Percentiles rank a stretch among this genome's conserved stretches.
These are phyloP conservation scores for Lasiosphaeria miniovina DNA, from an alignment of 495 filamentous ascomycete species.

Conservation along the genomic window DNA sequence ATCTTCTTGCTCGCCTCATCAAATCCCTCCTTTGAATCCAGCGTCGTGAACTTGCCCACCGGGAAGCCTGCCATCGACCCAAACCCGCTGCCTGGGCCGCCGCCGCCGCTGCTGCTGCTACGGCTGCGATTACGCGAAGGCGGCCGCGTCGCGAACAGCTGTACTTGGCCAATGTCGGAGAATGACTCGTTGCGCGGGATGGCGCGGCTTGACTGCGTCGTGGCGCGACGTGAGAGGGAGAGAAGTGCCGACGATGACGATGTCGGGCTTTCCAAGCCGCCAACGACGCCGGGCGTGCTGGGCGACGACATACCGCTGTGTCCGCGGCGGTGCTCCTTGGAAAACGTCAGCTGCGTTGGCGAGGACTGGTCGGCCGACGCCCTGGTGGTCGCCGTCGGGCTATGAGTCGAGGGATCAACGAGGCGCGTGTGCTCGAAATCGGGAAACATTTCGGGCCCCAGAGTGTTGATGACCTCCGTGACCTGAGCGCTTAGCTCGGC, in stretches of 20 bases:
- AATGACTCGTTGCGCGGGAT: slow-evolving; percentile 92
- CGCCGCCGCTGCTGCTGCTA: slow-evolving; percentile 64
- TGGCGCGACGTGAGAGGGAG: slow-evolving; percentile 31
- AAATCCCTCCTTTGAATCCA: slow-evolving; percentile 68
- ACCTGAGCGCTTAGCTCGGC: slow-evolving; percentile 75
- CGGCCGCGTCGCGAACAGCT: slow-evolving; percentile 84
- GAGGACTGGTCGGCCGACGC: not conserved
- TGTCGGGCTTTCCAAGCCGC: slow-evolving; percentile 24
- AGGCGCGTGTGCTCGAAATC: slow-evolving; percentile 88
- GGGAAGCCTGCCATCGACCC: slow-evolving; percentile 54
- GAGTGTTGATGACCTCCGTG: slow-evolving; percentile 86
- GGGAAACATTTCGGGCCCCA: slow-evolving; percentile 94
- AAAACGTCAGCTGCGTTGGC: slow-evolving; percentile 5
- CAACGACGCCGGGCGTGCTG: slow-evolving; percentile 7
- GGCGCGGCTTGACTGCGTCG: slow-evolving; percentile 43
- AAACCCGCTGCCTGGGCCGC: slow-evolving; percentile 46
- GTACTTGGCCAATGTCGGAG: slow-evolving; percentile 77
- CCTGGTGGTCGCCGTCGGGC: slow-evolving; percentile 14
- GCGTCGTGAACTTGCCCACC: slow-evolving; percentile 67
- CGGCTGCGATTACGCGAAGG: slow-evolving; percentile 66
- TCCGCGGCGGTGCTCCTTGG: slow-evolving; percentile 11
- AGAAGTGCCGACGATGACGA: not conserved
- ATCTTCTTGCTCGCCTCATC: slow-evolving; percentile 84
- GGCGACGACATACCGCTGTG: slow-evolving; percentile 29
- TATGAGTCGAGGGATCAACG: slow-evolving; percentile 43